A percentile compares a stretch with the other conserved stretches of the same genome.
Evolutionary conservation across 2,329 filamentous ascomycete species (phyloP).

Genomic region (Elsinoe perseae): DNA sequence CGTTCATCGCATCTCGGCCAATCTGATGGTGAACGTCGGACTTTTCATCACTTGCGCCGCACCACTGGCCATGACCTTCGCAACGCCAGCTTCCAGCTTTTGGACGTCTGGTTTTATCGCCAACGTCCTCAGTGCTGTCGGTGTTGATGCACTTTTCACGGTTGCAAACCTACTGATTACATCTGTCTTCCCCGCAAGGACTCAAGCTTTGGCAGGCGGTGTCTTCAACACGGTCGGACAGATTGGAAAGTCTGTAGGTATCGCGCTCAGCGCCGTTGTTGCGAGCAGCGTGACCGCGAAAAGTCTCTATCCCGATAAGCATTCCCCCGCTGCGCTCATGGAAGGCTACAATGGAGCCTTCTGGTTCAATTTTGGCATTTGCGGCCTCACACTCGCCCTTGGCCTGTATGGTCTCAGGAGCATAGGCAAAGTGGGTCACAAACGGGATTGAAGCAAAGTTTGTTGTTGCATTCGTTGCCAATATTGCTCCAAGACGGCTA

Average conservation of each 20-base stretch:
- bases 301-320: slow-evolving; percentile 24
- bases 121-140: slow-evolving; percentile 37
- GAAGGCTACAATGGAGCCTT: slow-evolving; percentile 37
- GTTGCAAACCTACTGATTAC: slow-evolving; percentile 39
- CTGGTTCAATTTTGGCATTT: slow-evolving; percentile 36
- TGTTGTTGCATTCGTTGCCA: neutral
- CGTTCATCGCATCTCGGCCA: slow-evolving; percentile 39
- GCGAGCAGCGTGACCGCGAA: slow-evolving; percentile 25
- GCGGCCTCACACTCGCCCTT: slow-evolving; percentile 27
- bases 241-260: slow-evolving; percentile 36
- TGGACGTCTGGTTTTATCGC: slow-evolving; percentile 42
- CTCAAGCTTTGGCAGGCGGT: slow-evolving; percentile 39
- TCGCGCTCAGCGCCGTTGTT: slow-evolving; percentile 35
- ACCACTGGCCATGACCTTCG: slow-evolving; percentile 41
- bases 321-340: slow-evolving; percentile 31
- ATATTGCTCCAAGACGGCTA: neutral
- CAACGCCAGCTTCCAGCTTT: slow-evolving; percentile 40
- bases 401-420: slow-evolving; percentile 35
- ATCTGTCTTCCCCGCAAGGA: slow-evolving; percentile 33
- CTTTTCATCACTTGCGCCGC: slow-evolving; percentile 31
- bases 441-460: slow-evolving; percentile 28
- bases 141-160: slow-evolving; percentile 39
- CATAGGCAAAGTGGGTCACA: slow-evolving; percentile 39
- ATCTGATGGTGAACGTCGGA: slow-evolving; percentile 36
- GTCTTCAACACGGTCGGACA: slow-evolving; percentile 41